phyloP scores from a whole-genome alignment of 306 rosid genomes.

The Malus sylvestris region DNA sequence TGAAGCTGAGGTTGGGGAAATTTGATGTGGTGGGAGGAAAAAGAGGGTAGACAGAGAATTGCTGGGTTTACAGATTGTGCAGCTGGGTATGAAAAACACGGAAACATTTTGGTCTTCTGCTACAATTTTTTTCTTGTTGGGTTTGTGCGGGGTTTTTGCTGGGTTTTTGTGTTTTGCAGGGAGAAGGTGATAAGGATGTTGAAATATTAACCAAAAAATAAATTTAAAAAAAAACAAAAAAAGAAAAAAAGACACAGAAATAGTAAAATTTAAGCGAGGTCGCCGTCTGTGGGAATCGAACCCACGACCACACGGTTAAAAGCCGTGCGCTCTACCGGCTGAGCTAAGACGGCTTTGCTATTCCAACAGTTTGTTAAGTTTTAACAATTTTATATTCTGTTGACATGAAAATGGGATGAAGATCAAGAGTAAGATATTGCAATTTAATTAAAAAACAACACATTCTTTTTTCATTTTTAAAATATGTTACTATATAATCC shows the following conservation, averaged over 20 bases:
- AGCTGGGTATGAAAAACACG: not conserved
- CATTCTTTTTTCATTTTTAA: not conserved
- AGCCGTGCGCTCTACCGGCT: not conserved
- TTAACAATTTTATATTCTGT: no score
- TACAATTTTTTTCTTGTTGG: conserved; percentile 21
- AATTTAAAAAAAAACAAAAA: no score
- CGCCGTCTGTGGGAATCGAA: not conserved
- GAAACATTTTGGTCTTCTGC: conserved; percentile 1
- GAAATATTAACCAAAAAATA: not conserved
- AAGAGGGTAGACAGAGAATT: not conserved
- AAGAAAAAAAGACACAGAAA: no score
- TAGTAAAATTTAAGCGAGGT: not conserved
- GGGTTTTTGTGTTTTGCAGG: not conserved
- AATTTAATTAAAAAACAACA: no score
- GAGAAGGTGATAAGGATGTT: not conserved
- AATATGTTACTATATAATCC: no score
- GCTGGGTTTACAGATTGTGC: not conserved
- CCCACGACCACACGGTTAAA: not conserved
- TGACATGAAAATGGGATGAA: no score
- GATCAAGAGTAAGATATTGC: no score
- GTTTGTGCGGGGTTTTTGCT: conserved; percentile 8
- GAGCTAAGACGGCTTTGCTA: not conserved
- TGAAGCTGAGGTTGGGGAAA: not conserved
- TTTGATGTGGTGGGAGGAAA: not conserved
- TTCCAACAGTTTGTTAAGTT: not conserved